Evolutionary conservation across 2,329 filamentous ascomycete genomes (phyloP).

Genomic region (Colletotrichum tofieldiae): DNA sequence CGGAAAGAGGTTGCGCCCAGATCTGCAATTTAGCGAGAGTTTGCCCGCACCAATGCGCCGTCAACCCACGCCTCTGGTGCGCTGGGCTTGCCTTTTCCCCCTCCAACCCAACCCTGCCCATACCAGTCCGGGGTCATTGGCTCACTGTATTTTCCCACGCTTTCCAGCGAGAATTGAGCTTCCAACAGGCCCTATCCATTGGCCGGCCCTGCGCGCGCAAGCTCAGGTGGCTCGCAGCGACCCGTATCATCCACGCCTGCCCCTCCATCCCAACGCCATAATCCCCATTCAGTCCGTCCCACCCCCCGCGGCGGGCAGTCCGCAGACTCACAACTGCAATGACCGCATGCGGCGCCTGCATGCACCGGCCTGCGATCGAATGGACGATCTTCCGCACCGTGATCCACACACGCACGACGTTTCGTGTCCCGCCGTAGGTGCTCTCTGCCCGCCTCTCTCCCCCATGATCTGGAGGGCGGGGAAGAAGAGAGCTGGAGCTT

Average conservation of each 20-base stretch:
- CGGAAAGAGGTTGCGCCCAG: slow-evolving; percentile 6
- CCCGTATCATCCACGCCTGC: background rate
- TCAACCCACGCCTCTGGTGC: background rate
- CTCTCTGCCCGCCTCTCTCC: background rate
- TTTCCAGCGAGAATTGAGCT: slow-evolving; percentile 43
- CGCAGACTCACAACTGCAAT: background rate
- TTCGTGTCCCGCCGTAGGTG: slow-evolving; percentile 39
- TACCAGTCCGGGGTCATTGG: background rate
- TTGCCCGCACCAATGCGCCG: slow-evolving; percentile 26
- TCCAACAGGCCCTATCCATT: slow-evolving; percentile 22
- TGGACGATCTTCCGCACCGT: slow-evolving; percentile 40
- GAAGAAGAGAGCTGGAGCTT: background rate
- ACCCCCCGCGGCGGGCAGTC: background rate
- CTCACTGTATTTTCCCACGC: slow-evolving; percentile 13
- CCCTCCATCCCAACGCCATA: background rate
- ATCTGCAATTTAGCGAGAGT: slow-evolving; percentile 40
- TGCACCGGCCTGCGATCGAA: slow-evolving; percentile 39
- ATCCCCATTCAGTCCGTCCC: slow-evolving; percentile 2
- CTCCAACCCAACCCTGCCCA: no score
- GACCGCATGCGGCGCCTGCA: slow-evolving; percentile 37
- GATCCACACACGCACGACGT: slow-evolving; percentile 38
- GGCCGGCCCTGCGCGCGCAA: slow-evolving; percentile 12
- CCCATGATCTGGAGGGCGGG: slow-evolving; percentile 1
- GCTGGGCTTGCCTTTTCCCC: background rate
- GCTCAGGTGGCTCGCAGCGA: background rate